Evolutionary conservation across 2,329 filamentous ascomycete genomes (phyloP).

Genomic region (Xylaria sp.): DNA sequence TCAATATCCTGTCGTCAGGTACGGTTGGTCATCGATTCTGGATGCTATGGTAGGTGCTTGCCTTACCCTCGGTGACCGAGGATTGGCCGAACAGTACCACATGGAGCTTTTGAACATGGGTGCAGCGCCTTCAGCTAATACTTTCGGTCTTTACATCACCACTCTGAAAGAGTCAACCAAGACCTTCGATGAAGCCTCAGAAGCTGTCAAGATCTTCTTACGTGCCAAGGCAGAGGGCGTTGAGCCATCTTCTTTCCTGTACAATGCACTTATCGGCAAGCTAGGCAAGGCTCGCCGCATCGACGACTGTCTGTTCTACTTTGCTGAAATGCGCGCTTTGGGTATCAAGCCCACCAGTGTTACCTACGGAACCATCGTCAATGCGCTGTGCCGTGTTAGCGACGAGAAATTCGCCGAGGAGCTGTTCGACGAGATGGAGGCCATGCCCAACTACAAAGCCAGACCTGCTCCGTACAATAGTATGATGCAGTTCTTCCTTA

Average conservation of each 20-base stretch:
- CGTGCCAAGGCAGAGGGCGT: constrained; percentile 92
- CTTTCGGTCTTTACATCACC: constrained; percentile 98
- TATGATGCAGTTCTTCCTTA: constrained; percentile 99
- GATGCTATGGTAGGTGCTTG: constrained; percentile 97
- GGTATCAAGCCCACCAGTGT: constrained; percentile 96
- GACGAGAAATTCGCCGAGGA: constrained; percentile 98
- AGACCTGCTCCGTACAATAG: constrained; percentile 97
- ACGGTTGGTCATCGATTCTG: constrained; percentile 95
- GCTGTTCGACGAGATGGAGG: constrained; percentile 98
- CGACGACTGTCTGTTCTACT: constrained; percentile 97
- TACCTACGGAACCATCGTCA: constrained; percentile 97
- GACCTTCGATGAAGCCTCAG: constrained; percentile 96
- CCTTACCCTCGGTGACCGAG: constrained; percentile 80
- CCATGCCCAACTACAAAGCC: constrained; percentile 98
- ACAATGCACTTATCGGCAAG: constrained; percentile 98
- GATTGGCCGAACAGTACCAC: constrained; percentile 83
- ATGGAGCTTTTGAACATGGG: constrained; percentile 91
- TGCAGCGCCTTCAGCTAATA: constrained; percentile 91
- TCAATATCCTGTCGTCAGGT: constrained; percentile 86
- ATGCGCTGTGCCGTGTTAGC: constrained; percentile 93
- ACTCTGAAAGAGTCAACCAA: constrained; percentile 96
- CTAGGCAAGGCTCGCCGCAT: constrained; percentile 97
- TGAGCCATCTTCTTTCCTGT: constrained; percentile 93
- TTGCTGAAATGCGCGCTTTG: constrained; percentile 92
- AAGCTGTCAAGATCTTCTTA: constrained; percentile 97